Percentiles rank a stretch among this genome's conserved stretches.
Evolutionary conservation across 225 moss, liverwort and hornwort species (phyloP).

Genomic region (Ulota crispa): DNA sequence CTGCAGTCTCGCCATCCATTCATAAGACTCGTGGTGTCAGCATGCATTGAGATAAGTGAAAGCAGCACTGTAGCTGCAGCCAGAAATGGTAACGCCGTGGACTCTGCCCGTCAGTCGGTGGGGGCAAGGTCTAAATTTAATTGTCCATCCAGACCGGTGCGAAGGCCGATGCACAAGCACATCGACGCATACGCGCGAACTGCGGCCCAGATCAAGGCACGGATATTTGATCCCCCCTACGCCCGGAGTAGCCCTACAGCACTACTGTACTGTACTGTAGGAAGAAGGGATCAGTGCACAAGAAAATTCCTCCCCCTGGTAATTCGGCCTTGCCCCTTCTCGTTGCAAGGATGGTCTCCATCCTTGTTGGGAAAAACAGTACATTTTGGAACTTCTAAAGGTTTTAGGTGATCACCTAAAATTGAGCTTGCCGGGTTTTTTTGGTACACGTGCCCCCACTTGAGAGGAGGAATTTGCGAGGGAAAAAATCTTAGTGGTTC

Average conservation of each 20-base stretch:
- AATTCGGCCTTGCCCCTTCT: too few relatives aligned
- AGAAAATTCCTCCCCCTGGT: neutral
- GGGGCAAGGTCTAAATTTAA: neutral
- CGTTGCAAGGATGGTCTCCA: too few relatives aligned
- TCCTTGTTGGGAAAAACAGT: too few relatives aligned
- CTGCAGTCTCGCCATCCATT: neutral
- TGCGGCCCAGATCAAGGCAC: conserved; percentile 16
- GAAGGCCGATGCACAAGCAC: neutral
- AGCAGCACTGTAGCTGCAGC: neutral
- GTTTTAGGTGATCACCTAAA: too few relatives aligned
- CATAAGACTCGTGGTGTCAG: neutral
- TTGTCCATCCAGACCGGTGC: neutral
- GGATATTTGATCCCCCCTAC: neutral
- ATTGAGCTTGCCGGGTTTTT: too few relatives aligned
- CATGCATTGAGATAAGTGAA: neutral
- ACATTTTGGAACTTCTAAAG: too few relatives aligned
- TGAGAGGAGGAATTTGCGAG: too few relatives aligned
- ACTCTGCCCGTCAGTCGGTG: conserved; percentile 2
- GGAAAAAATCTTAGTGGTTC: too few relatives aligned
- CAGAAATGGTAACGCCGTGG: neutral
- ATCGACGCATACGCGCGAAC: neutral
- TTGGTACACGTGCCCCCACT: too few relatives aligned
- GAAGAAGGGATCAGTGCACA: neutral
- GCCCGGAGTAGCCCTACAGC: neutral
- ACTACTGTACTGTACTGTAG: too few relatives aligned